These are phyloP conservation scores for Wickerhamomyces strasburgensis DNA, from an alignment of 805 yeast species.

Conservation along the genomic window DNA sequence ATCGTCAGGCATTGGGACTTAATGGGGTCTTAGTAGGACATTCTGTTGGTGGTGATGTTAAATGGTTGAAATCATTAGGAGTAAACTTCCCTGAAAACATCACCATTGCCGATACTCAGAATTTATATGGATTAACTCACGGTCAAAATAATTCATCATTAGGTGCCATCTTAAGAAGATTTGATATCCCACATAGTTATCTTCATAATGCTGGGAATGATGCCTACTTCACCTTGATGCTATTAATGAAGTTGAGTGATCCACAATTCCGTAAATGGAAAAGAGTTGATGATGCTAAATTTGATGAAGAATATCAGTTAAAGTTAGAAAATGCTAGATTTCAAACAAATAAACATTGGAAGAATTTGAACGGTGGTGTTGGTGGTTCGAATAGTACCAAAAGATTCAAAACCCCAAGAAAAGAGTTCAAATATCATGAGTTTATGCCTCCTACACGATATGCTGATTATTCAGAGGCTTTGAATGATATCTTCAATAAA, in stretches of 20 bases:
- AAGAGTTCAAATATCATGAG: not conserved
- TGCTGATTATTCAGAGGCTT: not conserved
- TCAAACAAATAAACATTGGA: not conserved
- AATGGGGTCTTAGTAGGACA: conserved; percentile 53
- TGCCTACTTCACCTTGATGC: conserved; percentile 54
- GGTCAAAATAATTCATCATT: conserved; percentile 38
- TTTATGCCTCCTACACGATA: not conserved
- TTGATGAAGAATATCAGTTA: not conserved
- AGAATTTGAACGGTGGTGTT: not conserved
- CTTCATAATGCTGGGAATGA: conserved; percentile 74
- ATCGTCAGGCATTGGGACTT: conserved; percentile 24
- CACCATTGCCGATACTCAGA: conserved; percentile 42
- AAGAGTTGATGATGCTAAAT: conserved; percentile 3
- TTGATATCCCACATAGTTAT: conserved; percentile 51
- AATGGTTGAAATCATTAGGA: conserved; percentile 44
- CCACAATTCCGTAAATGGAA: conserved; percentile 31
- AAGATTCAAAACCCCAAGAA: not conserved
- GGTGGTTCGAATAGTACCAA: no score
- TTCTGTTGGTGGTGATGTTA: conserved; percentile 48
- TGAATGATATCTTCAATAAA: not conserved
- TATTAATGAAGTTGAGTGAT: conserved; percentile 49
- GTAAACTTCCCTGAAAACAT: conserved; percentile 37
- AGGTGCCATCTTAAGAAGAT: conserved; percentile 39
- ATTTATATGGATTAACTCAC: conserved; percentile 36
- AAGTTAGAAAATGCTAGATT: not conserved